These are phyloP conservation scores for Eimeria acervulina DNA, from an alignment of 169 alveolate species.

Conservation along the genomic window DNA sequence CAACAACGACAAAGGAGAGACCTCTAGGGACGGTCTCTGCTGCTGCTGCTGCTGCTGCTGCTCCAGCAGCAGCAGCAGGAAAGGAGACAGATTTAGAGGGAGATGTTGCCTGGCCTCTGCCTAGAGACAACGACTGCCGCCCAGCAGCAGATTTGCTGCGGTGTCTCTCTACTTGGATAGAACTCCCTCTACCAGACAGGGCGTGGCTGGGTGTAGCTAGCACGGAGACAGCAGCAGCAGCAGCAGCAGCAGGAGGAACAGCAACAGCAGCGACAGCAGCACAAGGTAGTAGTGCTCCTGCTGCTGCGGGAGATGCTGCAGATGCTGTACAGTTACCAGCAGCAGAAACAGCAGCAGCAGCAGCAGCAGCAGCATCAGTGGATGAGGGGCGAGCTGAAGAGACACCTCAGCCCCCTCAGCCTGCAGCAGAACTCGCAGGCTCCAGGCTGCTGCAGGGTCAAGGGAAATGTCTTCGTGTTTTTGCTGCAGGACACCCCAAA, in stretches of 20 bases:
- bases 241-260: too few species aligned
- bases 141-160: constrained; percentile 59
- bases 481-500: not conserved
- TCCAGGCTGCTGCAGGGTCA: constrained; percentile 28
- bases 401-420: too few species aligned
- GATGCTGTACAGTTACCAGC: not conserved
- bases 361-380: not conserved
- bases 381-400: not conserved
- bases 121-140: constrained; percentile 17
- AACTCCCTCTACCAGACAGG: constrained; percentile 54
- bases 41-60: constrained; percentile 9
- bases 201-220: constrained; percentile 35
- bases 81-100: not conserved
- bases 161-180: constrained; percentile 38
- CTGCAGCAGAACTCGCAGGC: constrained; percentile 1
- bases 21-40: too few species aligned
- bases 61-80: not conserved
- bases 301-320: constrained; percentile 18
- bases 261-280: constrained; percentile 4
- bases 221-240: not conserved
- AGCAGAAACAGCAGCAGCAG: constrained; percentile 20
- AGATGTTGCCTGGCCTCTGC: not conserved
- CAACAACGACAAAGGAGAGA: too few species aligned
- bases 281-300: not conserved
- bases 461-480: not conserved